Evolutionary conservation across 1,284 basidiomycete species (phyloP), one percentile per base, ranked within the genome.

Genomic region (Earliella scabrosa): DNA sequence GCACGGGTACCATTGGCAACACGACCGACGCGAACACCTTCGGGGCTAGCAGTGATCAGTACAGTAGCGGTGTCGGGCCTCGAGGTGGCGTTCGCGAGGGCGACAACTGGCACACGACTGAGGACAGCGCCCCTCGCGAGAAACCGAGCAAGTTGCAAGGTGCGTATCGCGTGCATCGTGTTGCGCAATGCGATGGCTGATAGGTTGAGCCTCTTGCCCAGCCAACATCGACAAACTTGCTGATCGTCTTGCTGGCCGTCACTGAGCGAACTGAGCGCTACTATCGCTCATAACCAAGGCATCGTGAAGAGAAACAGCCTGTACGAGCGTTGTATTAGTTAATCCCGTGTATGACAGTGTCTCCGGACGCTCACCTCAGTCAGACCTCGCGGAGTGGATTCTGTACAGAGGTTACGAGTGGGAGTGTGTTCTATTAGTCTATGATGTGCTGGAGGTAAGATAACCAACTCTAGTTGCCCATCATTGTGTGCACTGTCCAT

Each of bases 401-500:
- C n/a, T n/a, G n/a, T n/a, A n/a, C n/a, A n/a, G n/a, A n/a, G n/a
- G n/a, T n/a, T n/a, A n/a, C n/a, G n/a, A n/a, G n/a, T n/a, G n/a
- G n/a, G n/a, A n/a, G n/a, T 31, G 13, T 31, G 13, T 31, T 31
- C 29, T 31, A 31, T 31, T 6, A 13, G 29, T 31, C 29, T 31
- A 31, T 31, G 13, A 7, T 31, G 13, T 31, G 29, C 29, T n/a
- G n/a, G n/a, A n/a, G n/a, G n/a, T n/a, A n/a, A n/a, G n/a, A n/a
- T n/a, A n/a, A n/a, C n/a, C n/a, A n/a, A n/a, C n/a, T n/a, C 29
- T 31, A 47, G 49, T 52, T 47, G 40, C 52, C 52, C 60, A 63
- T 63, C 4, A 71, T 47, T 2, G 45, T 46, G 23, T 64, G 61
- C 6, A 67, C 60, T 3, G 66, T 63, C 85, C 85, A 87, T 68